Base-by-base conservation (phyloP, 371 early-diverging fungal genomes). In the Mucor mucedo region DNA sequence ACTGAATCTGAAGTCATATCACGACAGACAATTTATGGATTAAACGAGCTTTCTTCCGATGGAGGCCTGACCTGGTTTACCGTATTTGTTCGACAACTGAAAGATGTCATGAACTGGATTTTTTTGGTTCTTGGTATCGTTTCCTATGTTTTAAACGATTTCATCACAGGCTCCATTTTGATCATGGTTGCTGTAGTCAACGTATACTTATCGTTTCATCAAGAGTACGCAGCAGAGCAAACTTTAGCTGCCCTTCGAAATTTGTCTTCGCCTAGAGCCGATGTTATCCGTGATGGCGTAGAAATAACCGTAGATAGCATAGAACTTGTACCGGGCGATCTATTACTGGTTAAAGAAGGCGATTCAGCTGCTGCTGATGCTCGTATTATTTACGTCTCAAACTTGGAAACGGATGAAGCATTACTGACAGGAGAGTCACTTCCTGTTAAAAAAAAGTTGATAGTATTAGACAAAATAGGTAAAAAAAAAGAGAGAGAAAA, bases 351-450 rank as follows among this genome's bases (percentile, higher is more conserved):
- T 35, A 92, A 93, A 68, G 89, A 89, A 68, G 95, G 96, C 35
- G 95, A 95, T 66, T 90, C 90, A 13, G 86, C 95, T 39, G 91
- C 90, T 6, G 97, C 96, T 14, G 96, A 97, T 71, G 83, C 90
- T 28, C 88, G 95, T 21, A 73, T 96, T 10, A 80, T 91, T 60
- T 88, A 92, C 45, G 73, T 87, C 9, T 86, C 92, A 16, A 93
- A 95, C 60, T 76, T 93, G 13, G 92, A 93, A 66, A 80, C 92
- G 4, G 89, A 95, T 65, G 95, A 95, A 73, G 87, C 92, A 5
- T 76, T 94, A 38, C 74, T 94, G 44, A 96, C 95, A 0, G 96
- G 96, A 53, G 95, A 96, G 73, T 83, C 89, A 7, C 70, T 93
- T 10, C 89, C 93, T 7, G 85, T 91, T 1, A 62, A 78, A 39